A percentile compares a stretch with the other conserved stretches of the same genome.
These are phyloP conservation scores for Spatholobus suberectus DNA, from an alignment of 306 rosid species.

Conservation along the genomic window DNA sequence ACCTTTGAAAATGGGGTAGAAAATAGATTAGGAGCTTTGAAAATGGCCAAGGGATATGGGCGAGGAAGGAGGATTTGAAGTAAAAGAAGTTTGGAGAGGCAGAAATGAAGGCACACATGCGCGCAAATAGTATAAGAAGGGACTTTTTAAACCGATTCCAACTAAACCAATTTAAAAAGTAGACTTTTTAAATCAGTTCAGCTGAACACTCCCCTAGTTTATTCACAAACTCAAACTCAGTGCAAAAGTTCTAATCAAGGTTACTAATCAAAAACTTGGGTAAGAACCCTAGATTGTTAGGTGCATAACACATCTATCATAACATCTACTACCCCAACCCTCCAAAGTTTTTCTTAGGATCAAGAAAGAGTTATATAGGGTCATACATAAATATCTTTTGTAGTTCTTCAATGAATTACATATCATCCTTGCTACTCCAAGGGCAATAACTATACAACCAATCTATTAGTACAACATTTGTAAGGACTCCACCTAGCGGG, in stretches of 20 bases:
- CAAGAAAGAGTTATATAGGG: slow-evolving; percentile 52
- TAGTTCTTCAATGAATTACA: slow-evolving; percentile 50
- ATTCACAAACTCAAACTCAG: slow-evolving; percentile 43
- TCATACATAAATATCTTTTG: slow-evolving; percentile 61
- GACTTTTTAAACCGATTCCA: too few species aligned
- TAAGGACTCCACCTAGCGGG: slow-evolving; percentile 31
- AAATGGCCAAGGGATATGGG: too few species aligned
- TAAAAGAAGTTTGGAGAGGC: too few species aligned
- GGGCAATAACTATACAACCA: slow-evolving; percentile 42
- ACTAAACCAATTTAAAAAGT: too few species aligned
- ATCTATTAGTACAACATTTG: slow-evolving; percentile 18
- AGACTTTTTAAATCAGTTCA: too few species aligned
- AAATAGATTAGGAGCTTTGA: too few species aligned
- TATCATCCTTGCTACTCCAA: slow-evolving; percentile 34
- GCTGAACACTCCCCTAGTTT: slow-evolving; percentile 40
- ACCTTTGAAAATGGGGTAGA: too few species aligned
- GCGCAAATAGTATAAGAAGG: too few species aligned
- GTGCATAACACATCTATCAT: slow-evolving; percentile 22
- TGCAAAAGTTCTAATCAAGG: slow-evolving; percentile 46
- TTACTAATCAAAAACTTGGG: slow-evolving; percentile 47
- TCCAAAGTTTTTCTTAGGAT: slow-evolving; percentile 40
- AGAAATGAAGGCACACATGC: too few species aligned
- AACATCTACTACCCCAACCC: slow-evolving; percentile 34
- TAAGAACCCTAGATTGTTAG: slow-evolving; percentile 42
- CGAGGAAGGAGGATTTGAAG: too few species aligned